These are phyloP conservation scores for Dujonia santamariae DNA, from an alignment of 1,139 yeast species.

Conservation along the genomic window DNA sequence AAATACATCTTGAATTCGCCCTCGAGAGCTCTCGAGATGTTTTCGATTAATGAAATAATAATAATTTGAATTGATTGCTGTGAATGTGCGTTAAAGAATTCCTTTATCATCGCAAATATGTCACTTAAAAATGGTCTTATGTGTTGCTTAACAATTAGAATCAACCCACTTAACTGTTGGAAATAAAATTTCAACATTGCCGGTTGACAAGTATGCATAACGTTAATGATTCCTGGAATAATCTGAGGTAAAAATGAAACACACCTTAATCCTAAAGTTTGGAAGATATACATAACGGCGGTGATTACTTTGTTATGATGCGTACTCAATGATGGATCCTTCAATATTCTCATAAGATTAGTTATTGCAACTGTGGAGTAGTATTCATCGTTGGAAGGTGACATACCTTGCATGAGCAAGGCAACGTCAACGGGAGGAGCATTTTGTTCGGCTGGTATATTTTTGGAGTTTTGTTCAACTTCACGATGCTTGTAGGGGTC, in stretches of 20 bases:
- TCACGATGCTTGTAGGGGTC: conserved; percentile 96
- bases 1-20: conserved; percentile 88
- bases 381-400: conserved; percentile 91
- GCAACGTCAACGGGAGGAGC: conserved; percentile 91
- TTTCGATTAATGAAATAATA: conserved; percentile 76
- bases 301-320: conserved; percentile 91
- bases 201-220: conserved; percentile 81
- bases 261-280: conserved; percentile 82
- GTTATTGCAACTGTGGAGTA: conserved; percentile 94
- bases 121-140: conserved; percentile 78
- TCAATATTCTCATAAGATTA: conserved; percentile 75
- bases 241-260: conserved; percentile 84
- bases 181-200: conserved; percentile 85
- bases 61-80: conserved; percentile 70
- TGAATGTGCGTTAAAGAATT: conserved; percentile 56
- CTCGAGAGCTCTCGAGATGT: conserved; percentile 80
- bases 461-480: conserved; percentile 72
- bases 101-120: conserved; percentile 74
- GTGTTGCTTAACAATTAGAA: conserved; percentile 83
- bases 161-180: conserved; percentile 79
- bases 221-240: conserved; percentile 81
- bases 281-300: conserved; percentile 87
- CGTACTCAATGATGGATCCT: conserved; percentile 78
- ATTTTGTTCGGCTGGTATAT: conserved; percentile 68
- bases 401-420: conserved; percentile 86